phyloP scores from a whole-genome alignment of 2,329 filamentous ascomycete species.

The Alternaria tenuissima region DNA sequence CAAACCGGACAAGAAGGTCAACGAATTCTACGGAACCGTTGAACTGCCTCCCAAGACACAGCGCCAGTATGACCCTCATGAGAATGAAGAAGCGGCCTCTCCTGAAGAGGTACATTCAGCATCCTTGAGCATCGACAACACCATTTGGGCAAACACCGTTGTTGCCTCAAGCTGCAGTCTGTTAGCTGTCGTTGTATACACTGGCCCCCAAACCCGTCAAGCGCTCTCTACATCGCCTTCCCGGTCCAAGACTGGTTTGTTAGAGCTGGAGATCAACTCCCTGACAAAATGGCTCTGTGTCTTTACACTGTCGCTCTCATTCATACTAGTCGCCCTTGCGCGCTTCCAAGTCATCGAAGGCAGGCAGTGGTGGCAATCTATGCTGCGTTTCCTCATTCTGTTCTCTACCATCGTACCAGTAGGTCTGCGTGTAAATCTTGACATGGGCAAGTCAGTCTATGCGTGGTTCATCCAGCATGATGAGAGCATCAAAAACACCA shows the following conservation, averaged over 20 bases:
- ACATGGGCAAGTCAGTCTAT: conserved; percentile 96
- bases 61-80: conserved; percentile 58
- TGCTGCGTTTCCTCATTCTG: conserved; percentile 96
- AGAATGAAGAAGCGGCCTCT: conserved; percentile 31
- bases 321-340: conserved; percentile 87
- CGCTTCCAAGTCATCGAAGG: conserved; percentile 74
- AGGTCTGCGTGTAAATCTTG: conserved; percentile 92
- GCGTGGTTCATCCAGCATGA: conserved; percentile 95
- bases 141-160: conserved; percentile 97
- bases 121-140: conserved; percentile 92
- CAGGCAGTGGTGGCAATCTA: conserved; percentile 89
- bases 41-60: conserved; percentile 69
- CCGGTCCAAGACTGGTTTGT: conserved; percentile 88
- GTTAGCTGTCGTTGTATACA: conserved; percentile 91
- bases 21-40: conserved; percentile 91
- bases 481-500: conserved; percentile 85
- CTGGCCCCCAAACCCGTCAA: conserved; percentile 90
- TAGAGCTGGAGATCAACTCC: conserved; percentile 97
- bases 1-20: conserved; percentile 91
- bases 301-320: conserved; percentile 83
- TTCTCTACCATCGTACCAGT: conserved; percentile 99
- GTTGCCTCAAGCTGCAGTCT: conserved; percentile 92
- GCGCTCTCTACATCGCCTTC: conserved; percentile 92
- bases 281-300: conserved; percentile 95
- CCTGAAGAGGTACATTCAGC: conserved; percentile 61